A percentile compares a stretch with the other conserved stretches of the same genome.
Evolutionary conservation across 177 flowering plant species (phyloP).

Genomic region (Vitis hybrid): DNA sequence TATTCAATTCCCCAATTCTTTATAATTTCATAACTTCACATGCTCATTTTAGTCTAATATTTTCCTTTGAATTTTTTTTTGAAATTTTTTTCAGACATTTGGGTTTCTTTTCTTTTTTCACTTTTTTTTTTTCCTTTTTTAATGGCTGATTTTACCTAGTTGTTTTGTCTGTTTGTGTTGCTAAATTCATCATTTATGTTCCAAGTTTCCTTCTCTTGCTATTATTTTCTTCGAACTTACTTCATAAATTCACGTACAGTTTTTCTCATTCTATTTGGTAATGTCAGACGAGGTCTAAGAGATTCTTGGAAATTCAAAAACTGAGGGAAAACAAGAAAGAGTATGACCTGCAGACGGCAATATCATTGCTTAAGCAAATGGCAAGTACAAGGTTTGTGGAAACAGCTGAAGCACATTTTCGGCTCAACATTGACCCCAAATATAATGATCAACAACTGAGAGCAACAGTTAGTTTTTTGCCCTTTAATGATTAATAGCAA

Average conservation of each 20-base stretch:
- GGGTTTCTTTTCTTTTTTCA: neutral
- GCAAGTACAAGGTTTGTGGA: constrained; percentile 77
- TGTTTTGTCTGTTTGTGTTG: too few relatives aligned
- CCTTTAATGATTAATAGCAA: neutral
- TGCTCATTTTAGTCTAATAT: too few relatives aligned
- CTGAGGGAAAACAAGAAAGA: constrained; percentile 83
- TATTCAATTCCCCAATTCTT: too few relatives aligned
- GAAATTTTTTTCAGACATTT: too few relatives aligned
- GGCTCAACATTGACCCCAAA: constrained; percentile 96
- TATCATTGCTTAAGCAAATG: constrained; percentile 73
- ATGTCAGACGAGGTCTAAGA: constrained; percentile 81
- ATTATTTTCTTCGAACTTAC: neutral
- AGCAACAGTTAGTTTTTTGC: constrained; percentile 70
- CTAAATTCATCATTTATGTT: too few relatives aligned
- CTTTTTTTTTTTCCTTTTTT: neutral
- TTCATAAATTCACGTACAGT: neutral
- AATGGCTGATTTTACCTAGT: neutral
- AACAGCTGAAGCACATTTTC: constrained; percentile 92
- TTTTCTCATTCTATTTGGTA: neutral
- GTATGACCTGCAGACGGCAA: constrained; percentile 75
- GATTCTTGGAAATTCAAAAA: constrained; percentile 93
- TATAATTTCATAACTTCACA: too few relatives aligned
- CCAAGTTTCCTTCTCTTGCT: neutral
- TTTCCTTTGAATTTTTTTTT: too few relatives aligned
- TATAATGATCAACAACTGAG: constrained; percentile 98